Evolutionary conservation across 108 stramenopile species (phyloP), one percentile per base, ranked within the genome.

Genomic region (Cyclotella baltica): DNA sequence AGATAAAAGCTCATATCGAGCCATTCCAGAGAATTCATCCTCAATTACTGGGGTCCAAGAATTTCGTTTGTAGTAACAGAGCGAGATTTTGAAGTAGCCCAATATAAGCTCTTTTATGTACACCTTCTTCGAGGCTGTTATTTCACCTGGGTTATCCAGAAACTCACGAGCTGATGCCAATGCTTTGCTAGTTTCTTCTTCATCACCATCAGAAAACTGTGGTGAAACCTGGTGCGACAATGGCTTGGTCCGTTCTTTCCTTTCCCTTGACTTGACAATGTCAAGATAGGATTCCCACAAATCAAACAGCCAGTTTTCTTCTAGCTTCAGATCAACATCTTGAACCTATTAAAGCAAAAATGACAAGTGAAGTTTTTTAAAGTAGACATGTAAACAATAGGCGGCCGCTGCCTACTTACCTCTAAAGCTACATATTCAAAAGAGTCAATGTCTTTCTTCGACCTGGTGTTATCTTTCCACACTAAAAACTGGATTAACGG

Each of bases 271-370:
- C 28, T 67, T 77, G 30, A 57, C 55, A 20, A 61, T n/a, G 11
- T 81, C 78, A 18, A 87, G 66, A 29, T 88, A 85, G 70, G 92
- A 92, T 22, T 89, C 85, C 88, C 87, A 91, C 4, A 95, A 33
- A 67, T 95, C 91, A 67, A 81, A 90, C 18, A 95, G 62, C 75
- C 86, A 87, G 11, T 78, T 30, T 68, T 95, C 91, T 67, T 95
- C 93, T 19, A 95, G 82, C 36, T 88, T 91, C 22, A 95, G 55
- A 83, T 95, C 93, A 84, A 95, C 83, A 72, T 95, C 91, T 77
- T 90, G 87, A n/a, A 94, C 62, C 78, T 75, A 37, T 29, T 30
- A 27, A 43, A 55, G 50, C 31, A 52, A 50, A 57, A 57, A 4
- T 57, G 28, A n/a, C 1, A 29, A 25, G 28, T 57, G 27, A 57